Evolutionary conservation across 805 yeast species (phyloP), one percentile per base, ranked within the genome.

Genomic region (Grigorovia jiainica): DNA sequence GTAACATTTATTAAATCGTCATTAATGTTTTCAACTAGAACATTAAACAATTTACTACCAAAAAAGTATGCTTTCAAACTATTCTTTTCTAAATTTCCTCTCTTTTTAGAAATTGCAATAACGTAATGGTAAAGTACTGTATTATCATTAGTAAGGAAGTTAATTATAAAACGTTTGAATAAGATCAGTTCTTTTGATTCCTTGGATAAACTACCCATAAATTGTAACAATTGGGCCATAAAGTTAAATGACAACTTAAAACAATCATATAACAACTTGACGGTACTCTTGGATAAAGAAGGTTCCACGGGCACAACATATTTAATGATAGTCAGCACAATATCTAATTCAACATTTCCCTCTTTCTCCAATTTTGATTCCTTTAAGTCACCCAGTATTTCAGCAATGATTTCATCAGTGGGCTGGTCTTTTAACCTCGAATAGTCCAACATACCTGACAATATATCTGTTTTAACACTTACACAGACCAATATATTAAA

Each of bases 1-100:
- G 25, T 15, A 3, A 20, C 24, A 7, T 34, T 13, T 20, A 20
- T 19, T 34, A 15, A 13, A 8, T 34, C 19, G 19, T 20, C 17
- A 8, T 20, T 15, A 19, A 10, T 11, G n/a, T 15, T 8, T 19
- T n/a, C 27, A 34, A 34, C 24, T n/a, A 61, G 33, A 5, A 50
- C 21, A 44, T 61, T 62, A 35, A 51, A 58, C 5, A 61, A n/a
- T 39, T 48, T 60, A 40, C 65, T 61, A 0, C 66, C 66, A 48
- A 58, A 61, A 23, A 60, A 47, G 0, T 52, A 11, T 1, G 61
- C 37, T 30, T 51, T 54, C 3, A 60, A 35, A 21, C 39, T 42
- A 7, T 37, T 38, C 21, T 15, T 23, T 17, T 44, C 36, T 3
- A 42, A 13, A 8, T 21, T 39, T 10, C 20, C 29, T 25, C 20